phyloP scores from a whole-genome alignment of 73 alveolate species.

The Paramecium biaurelia region DNA sequence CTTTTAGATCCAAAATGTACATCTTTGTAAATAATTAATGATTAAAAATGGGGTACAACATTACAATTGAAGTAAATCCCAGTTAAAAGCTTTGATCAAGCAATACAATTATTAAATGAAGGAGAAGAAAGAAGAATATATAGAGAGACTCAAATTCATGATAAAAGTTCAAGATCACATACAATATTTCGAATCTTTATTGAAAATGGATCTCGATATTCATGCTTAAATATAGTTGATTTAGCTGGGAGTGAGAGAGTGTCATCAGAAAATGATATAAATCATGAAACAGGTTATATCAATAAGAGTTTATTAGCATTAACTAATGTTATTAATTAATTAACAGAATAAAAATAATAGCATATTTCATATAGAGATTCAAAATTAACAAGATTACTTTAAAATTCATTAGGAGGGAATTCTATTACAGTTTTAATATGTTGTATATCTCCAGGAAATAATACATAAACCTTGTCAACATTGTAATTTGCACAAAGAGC shows the following conservation, averaged over 20 bases:
- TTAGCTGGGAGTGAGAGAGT: constrained; percentile 97
- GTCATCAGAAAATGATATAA: constrained; percentile 70
- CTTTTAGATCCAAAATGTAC: constrained; percentile 71
- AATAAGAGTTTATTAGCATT: constrained; percentile 88
- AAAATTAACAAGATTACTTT: constrained; percentile 85
- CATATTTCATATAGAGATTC: constrained; percentile 89
- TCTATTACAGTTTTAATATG: constrained; percentile 90
- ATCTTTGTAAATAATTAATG: constrained; percentile 70
- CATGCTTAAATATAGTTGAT: constrained; percentile 87
- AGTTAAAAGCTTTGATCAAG: constrained; percentile 82
- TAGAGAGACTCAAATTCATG: constrained; percentile 91
- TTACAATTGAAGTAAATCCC: constrained; percentile 79
- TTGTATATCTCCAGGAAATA: constrained; percentile 92
- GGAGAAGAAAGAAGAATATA: constrained; percentile 95
- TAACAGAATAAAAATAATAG: constrained; percentile 75
- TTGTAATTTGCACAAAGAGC: constrained; percentile 91
- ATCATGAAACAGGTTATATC: constrained; percentile 90
- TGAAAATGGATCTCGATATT: constrained; percentile 12
- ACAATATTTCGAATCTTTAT: constrained; percentile 84
- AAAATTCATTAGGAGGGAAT: constrained; percentile 94
- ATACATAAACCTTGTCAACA: constrained; percentile 85
- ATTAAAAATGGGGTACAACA: constrained; percentile 71
- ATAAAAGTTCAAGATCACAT: constrained; percentile 92
- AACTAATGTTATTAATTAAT: constrained; percentile 86
- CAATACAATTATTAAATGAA: constrained; percentile 73